Evolutionary conservation across 1,284 basidiomycete genomes (phyloP), one percentile per base, ranked within the genome.

Genomic region (Hemileia vastatrix): DNA sequence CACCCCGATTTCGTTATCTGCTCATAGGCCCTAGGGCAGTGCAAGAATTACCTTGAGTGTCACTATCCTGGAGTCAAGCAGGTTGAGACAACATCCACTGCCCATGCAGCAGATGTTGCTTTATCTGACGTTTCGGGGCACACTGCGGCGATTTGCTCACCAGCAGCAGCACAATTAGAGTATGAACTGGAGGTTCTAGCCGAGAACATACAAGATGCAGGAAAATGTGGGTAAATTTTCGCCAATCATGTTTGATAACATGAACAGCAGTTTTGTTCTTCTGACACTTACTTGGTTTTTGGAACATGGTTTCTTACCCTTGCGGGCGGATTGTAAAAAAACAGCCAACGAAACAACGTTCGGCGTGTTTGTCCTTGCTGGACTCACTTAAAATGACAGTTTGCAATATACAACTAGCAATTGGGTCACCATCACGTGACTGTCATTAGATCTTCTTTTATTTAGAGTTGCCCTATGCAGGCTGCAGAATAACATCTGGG

Each of bases 1-100:
- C n/a, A n/a, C n/a, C n/a, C n/a, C n/a, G n/a, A 33, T 15, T 44
- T 44, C 9, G 36, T 19, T 1, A 6, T 40, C 2, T n/a, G 21
- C 36, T 40, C 18, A 36, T 15, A 61, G 58, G 58, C 51, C 21
- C 43, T 61, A 4, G 49, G 50, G 19, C 58, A 61, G 54, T 61
- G 58, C 48, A 32, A 44, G 19, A 3, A 54, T 18, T 61, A 61
- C 27, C 21, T 61, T n/a, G 31, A 15, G 2, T 8, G 19, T 11
- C 58, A 61, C 45, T 61, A 61, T 51, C 58, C 58, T 8, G 19
- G 54, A 3, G 50, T 24, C 15, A 6, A 45, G 48, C 19, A n/a
- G 6, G 23, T 27, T 23, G 27, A 40, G 21, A 61, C 58, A 5
- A 18, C 58, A 4, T 61, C 58, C 6, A 61, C 58, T 3, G 52